Conservation (phyloP, 2,329 filamentous ascomycete species). For the Gnomoniopsis sp. region DNA sequence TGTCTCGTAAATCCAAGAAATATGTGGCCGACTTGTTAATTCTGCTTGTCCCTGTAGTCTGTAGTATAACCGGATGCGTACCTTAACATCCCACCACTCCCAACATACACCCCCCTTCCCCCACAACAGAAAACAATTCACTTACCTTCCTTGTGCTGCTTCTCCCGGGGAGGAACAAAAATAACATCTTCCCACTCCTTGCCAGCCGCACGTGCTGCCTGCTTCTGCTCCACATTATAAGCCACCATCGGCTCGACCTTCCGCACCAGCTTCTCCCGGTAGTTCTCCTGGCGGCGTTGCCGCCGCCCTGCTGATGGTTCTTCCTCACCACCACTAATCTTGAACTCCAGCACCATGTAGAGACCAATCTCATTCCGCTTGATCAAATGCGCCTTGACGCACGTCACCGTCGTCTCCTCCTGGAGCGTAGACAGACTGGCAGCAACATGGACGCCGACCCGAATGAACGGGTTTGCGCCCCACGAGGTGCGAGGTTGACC, state of each 20-base stretch:
- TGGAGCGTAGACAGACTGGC: not conserved
- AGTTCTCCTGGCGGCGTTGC: not conserved
- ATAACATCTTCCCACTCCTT: slow-evolving; percentile 7
- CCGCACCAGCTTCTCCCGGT: not conserved
- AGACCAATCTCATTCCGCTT: not conserved
- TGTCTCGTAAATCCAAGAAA: no score
- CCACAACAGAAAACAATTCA: no score
- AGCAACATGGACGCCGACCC: not conserved
- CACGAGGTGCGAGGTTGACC: not conserved
- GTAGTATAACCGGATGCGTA: no score
- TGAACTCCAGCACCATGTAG: not conserved
- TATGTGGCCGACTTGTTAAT: no score
- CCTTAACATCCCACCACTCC: no score
- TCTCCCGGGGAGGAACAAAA: slow-evolving; percentile 23
- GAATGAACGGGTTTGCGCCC: not conserved
- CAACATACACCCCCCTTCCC: no score
- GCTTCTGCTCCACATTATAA: not conserved
- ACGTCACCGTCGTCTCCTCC: not conserved
- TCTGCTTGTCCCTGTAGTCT: no score
- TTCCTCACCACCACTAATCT: not conserved
- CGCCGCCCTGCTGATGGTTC: no score
- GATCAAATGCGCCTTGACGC: not conserved
- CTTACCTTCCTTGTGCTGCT: no score
- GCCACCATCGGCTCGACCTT: not conserved
- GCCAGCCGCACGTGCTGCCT: not conserved